Base-by-base conservation (phyloP, 345 rosid genomes). In the Conringia planisiliqua region DNA sequence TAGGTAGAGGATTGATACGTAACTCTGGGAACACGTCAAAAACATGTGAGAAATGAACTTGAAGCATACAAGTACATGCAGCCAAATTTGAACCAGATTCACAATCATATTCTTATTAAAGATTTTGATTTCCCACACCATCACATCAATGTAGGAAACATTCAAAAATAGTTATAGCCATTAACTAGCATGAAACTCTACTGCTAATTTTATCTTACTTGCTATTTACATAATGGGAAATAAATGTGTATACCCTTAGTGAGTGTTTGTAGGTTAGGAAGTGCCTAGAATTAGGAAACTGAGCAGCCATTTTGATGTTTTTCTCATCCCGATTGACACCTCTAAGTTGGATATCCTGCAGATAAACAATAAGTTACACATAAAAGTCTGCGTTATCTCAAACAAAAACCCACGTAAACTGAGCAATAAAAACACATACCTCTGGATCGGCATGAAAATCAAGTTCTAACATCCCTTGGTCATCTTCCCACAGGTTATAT, bases 401-500 rank as follows among this genome's bases (percentile, higher is more conserved):
- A 38, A 57, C 56, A 58, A 57, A 7, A 44, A 14, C 18, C 58
- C 17, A 46, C 26, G 55, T 12, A 54, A 11, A 54, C 4, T 24
- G 42, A 63, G 60, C 12, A 63, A 70, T 5, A 16, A 7, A 78
- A 59, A 60, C 24, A 69, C 92, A 43, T 83, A 94, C 98, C 57
- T 82, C 77, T 35, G 83, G 80, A 76, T 94, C 93, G 35, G 88
- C 47, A 68, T 87, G 89, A 79, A 91, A 94, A 81, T 91, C 98
- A 61, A 94, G 97, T 70, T 94, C 98, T 60, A 76, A 75, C 46
- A 84, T 71, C 72, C 97, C 96, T 82, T 87, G 81, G 59, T 94
- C 98, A 84, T 94, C 90, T 80, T 91, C 97, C 98, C 98, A 94
- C 50, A 94, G 86, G 71, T 94, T 90, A 83, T 94, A 94, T 68